These are phyloP conservation scores for Nicotiana tabacum DNA, from an alignment of 257 asterid species.

Conservation along the genomic window DNA sequence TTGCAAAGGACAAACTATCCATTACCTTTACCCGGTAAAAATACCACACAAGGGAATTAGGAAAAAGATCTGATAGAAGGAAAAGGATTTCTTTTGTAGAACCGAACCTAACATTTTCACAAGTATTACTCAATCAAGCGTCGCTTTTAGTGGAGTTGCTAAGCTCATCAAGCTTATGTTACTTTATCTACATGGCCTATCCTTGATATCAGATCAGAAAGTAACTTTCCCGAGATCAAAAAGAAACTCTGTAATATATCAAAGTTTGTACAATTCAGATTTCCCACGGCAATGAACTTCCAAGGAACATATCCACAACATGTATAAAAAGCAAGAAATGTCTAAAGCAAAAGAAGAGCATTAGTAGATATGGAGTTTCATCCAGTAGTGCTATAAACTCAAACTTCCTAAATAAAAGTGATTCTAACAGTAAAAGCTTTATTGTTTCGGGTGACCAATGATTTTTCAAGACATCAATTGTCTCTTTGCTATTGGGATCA, in stretches of 20 bases:
- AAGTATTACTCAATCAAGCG: neutral
- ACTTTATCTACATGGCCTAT: neutral
- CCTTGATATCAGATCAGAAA: neutral
- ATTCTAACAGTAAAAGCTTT: slow-evolving; percentile 20
- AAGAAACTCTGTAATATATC: neutral
- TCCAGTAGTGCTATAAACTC: neutral
- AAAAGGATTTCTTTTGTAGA: neutral
- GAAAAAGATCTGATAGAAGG: neutral
- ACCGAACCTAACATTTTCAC: neutral
- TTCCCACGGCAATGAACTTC: neutral
- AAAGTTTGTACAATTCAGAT: neutral
- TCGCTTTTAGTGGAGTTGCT: neutral
- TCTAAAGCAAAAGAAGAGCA: neutral
- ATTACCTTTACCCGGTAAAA: neutral
- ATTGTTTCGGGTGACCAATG: slow-evolving; percentile 76
- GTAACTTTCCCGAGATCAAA: neutral
- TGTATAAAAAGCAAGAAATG: neutral
- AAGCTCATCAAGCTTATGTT: neutral
- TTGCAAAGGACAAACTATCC: neutral
- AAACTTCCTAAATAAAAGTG: neutral
- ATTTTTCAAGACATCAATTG: slow-evolving; percentile 65
- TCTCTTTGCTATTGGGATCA: slow-evolving; percentile 61
- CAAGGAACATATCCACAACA: neutral
- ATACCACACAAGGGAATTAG: neutral
- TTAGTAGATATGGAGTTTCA: neutral